Base-by-base conservation (phyloP, 495 filamentous ascomycete species). In the Neurospora cerealis region DNA sequence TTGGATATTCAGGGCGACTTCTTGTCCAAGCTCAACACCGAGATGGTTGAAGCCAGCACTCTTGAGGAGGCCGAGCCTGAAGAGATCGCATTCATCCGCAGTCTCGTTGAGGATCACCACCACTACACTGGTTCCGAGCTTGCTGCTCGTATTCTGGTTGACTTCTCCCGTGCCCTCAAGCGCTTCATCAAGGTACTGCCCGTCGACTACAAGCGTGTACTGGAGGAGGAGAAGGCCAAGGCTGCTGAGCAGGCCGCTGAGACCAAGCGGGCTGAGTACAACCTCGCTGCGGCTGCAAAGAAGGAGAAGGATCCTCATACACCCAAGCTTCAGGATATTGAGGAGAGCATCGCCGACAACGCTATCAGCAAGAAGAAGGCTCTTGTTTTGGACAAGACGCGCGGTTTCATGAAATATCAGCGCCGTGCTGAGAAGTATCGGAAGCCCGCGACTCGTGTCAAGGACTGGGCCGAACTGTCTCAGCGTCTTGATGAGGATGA, bases 81-180 rank as follows among this genome's bases (percentile, higher is more conserved):
- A 60, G 96, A 99, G 80, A 96, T 99, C 77, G 95, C 96, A 62
- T 98, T 91, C 78, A 89, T 99, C 28, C 93, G 96, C 71, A 93
- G 96, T 71, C 85, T 98, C 74, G 93, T 99, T 74, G 96, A 99
- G 83, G 96, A 99, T 78, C 96, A 99, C 79, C 96, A 98, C 83
- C 96, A 99, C 81, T 99, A 98, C 86, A 99, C 96, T 60, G 96
- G 96, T 74, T 99, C 96, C 34, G 96, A 98, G 85, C 88, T 97
- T 69, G 96, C 96, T 24, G 97, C 97, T 75, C 93, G 96, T 75
- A 92, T 98, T 75, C 87, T 99, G 13, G 88, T 98, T n/a, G 96
- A 99, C 85, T 99, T 98, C 85, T 97, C 89, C 81, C 90, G 95
- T 72, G 96, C 96, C 44, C 90, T 99, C 42, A 91, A 90, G 37